Conservation (phyloP, 163 green algal species). For the Scenedesmus sp. region DNA sequence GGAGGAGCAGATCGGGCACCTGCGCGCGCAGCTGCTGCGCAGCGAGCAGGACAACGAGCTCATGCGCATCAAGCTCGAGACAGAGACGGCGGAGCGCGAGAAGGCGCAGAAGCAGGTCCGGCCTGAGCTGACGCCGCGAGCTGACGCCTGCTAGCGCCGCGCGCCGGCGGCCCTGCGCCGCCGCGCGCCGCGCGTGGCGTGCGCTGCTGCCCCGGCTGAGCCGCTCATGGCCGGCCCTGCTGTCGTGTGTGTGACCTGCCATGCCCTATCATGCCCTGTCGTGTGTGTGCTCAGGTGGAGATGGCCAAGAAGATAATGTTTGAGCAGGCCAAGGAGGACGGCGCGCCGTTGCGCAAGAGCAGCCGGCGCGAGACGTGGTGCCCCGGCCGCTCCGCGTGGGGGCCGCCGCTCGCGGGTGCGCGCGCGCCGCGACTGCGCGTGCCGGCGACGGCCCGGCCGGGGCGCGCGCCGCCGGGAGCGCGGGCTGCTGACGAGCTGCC, state of each 20-base stretch:
- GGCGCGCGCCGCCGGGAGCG: too few relatives aligned
- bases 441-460: too few relatives aligned
- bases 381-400: conserved; percentile 52
- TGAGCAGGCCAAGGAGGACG: conserved; percentile 42
- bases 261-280: background rate
- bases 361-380: conserved; percentile 68
- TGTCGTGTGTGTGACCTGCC: background rate
- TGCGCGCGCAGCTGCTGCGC: conserved; percentile 83
- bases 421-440: background rate
- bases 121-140: background rate
- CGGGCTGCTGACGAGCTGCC: too few relatives aligned
- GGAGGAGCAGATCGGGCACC: conserved; percentile 75
- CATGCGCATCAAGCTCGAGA: conserved; percentile 77
- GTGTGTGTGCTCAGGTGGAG: conserved; percentile 48
- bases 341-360: conserved; percentile 30
- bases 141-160: too few relatives aligned
- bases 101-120: conserved; percentile 80
- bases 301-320: conserved; percentile 68
- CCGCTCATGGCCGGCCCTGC: too few relatives aligned
- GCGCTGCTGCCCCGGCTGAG: too few relatives aligned
- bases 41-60: conserved; percentile 88
- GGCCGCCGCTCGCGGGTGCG: conserved; percentile 7
- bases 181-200: too few relatives aligned
- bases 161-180: too few relatives aligned
- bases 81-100: conserved; percentile 80